Conservation (phyloP, 169 alveolate genomes). For the Plasmodium ovale region DNA sequence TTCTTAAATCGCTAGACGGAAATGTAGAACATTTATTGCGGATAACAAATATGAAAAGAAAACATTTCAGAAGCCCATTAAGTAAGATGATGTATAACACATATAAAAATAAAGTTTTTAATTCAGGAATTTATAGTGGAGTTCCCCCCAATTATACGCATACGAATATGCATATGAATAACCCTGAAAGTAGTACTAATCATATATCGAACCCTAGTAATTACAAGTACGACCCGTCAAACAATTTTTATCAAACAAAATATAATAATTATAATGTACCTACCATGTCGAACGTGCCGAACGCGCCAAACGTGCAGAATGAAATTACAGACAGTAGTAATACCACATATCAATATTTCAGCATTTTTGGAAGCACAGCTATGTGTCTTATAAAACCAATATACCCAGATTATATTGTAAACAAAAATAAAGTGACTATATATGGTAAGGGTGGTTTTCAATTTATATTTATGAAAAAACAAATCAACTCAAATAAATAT, state of each 20-base stretch:
- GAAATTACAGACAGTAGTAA: slow-evolving; percentile 24
- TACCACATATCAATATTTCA: slow-evolving; percentile 70
- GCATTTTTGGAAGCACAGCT: slow-evolving; percentile 74
- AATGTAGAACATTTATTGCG: no score
- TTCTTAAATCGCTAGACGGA: neutral
- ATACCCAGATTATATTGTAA: slow-evolving; percentile 55
- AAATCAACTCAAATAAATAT: slow-evolving; percentile 58
- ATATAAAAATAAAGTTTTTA: slow-evolving; percentile 45
- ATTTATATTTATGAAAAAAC: slow-evolving; percentile 75
- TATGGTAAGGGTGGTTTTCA: slow-evolving; percentile 75
- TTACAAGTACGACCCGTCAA: neutral
- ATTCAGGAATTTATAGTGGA: slow-evolving; percentile 24
- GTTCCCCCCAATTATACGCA: slow-evolving; percentile 25
- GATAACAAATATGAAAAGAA: neutral
- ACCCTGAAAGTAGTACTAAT: slow-evolving; percentile 5
- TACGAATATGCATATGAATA: slow-evolving; percentile 19
- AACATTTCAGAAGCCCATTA: slow-evolving; percentile 7
- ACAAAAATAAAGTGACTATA: slow-evolving; percentile 67
- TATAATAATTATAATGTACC: no score
- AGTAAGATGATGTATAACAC: slow-evolving; percentile 36
- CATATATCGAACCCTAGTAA: neutral
- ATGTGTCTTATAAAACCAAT: slow-evolving; percentile 72
- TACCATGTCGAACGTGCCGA: no score
- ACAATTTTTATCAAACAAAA: slow-evolving; percentile 33
- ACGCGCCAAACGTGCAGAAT: slow-evolving; percentile 9